These are phyloP conservation scores for Syzygium malaccense DNA, from an alignment of 441 rosid genomes.

Conservation along the genomic window DNA sequence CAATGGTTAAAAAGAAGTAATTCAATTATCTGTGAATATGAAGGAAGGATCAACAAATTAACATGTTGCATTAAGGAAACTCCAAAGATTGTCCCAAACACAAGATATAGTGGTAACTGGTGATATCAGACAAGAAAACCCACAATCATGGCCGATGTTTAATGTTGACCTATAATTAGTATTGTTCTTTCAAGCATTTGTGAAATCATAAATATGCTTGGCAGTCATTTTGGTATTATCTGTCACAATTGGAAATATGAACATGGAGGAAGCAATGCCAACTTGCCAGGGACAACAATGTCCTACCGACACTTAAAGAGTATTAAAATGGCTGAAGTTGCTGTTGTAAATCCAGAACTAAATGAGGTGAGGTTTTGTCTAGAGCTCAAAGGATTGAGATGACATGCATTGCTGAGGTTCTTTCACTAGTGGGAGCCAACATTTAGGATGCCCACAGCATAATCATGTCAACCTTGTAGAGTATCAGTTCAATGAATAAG, in stretches of 20 bases:
- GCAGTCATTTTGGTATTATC: not conserved
- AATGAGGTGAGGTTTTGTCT: not conserved
- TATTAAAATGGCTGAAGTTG: not conserved
- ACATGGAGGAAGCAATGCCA: not conserved
- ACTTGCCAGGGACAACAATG: not conserved
- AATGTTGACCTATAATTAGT: not conserved
- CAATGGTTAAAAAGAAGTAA: not conserved
- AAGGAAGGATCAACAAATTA: not conserved
- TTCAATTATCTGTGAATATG: not conserved
- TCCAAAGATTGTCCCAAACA: not conserved
- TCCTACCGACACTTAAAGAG: not conserved
- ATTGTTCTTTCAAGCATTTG: not conserved
- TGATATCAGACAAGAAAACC: not conserved
- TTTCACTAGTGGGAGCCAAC: not conserved
- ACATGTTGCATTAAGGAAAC: not conserved
- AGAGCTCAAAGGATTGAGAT: not conserved
- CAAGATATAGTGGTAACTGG: not conserved
- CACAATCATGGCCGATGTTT: not conserved
- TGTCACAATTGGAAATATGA: not conserved
- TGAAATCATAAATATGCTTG: not conserved
- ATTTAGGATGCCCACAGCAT: not conserved
- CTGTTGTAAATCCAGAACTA: not conserved
- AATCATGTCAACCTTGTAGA: not conserved
- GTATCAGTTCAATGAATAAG: not conserved
- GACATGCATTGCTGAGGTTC: not conserved